A percentile compares a stretch with the other conserved stretches of the same genome.
These are phyloP conservation scores for Blastomyces gilchristii DNA, from an alignment of 2,329 filamentous ascomycete genomes.

Conservation along the genomic window DNA sequence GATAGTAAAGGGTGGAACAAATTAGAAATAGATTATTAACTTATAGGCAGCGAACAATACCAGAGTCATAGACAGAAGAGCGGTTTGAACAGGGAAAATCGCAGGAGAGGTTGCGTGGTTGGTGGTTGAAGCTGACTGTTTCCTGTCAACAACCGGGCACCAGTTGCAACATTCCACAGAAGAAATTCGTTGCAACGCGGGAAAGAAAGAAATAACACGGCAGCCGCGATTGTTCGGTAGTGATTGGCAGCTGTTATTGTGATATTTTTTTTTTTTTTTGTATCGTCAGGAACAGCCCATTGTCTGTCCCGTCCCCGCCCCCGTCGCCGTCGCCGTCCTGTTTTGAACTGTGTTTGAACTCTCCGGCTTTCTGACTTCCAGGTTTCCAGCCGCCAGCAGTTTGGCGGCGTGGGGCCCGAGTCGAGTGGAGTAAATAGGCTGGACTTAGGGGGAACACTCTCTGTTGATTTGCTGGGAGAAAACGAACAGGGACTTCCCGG, in stretches of 20 bases:
- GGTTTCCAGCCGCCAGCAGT: background rate
- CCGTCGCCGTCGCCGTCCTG: background rate
- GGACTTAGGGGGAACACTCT: background rate
- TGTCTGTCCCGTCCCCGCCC: background rate
- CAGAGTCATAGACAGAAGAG: background rate
- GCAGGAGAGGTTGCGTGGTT: background rate
- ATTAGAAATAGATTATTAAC: background rate
- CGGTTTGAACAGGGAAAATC: background rate
- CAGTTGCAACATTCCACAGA: too few species aligned
- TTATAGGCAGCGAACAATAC: background rate
- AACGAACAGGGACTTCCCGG: background rate
- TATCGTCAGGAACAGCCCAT: background rate
- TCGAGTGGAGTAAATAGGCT: background rate
- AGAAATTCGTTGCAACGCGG: background rate
- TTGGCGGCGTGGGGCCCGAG: background rate
- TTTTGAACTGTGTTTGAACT: background rate
- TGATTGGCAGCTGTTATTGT: background rate
- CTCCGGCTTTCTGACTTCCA: background rate
- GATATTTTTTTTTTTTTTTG: background rate
- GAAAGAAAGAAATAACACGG: background rate
- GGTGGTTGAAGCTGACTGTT: background rate
- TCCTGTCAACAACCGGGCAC: background rate
- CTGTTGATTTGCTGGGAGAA: background rate
- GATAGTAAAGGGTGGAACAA: background rate
- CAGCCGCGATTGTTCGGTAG: background rate